Conservation (phyloP, 805 yeast genomes). For the Metschnikowia orientalis region DNA sequence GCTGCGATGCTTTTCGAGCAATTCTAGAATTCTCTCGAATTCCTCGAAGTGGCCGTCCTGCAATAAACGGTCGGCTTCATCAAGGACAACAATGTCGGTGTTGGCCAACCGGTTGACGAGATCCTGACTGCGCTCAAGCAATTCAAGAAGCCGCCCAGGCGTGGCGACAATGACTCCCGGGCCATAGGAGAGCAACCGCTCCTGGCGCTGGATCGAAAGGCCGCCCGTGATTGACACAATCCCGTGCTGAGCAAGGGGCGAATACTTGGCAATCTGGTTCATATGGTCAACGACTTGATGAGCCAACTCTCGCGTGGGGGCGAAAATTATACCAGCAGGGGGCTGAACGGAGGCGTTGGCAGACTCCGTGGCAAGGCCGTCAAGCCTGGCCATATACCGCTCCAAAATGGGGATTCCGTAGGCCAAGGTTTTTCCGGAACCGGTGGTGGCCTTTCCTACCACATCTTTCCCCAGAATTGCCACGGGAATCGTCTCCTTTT, state of each 20-base stretch:
- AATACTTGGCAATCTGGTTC: constrained; percentile 47
- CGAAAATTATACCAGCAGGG: constrained; percentile 66
- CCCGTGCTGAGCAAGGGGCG: constrained; percentile 50
- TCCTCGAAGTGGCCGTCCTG: constrained; percentile 97
- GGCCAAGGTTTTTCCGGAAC: constrained; percentile 96
- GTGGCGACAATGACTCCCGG: constrained; percentile 89
- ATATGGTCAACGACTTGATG: constrained; percentile 88
- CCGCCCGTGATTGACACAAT: constrained; percentile 91
- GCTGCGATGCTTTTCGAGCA: constrained; percentile 51
- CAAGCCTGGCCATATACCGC: constrained; percentile 35
- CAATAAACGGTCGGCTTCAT: constrained; percentile 92
- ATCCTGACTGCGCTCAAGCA: constrained; percentile 59
- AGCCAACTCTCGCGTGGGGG: constrained; percentile 96
- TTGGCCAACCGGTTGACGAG: constrained; percentile 39
- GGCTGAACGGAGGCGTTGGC: not conserved
- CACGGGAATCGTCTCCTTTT: constrained; percentile 66
- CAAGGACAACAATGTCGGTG: constrained; percentile 61
- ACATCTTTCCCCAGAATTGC: constrained; percentile 74
- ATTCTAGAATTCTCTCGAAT: constrained; percentile 71
- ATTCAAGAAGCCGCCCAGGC: constrained; percentile 87
- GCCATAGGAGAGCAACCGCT: constrained; percentile 64
- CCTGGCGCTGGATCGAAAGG: constrained; percentile 88
- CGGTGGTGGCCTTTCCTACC: constrained; percentile 95
- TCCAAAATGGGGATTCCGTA: constrained; percentile 91
- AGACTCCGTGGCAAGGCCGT: not conserved